Evolutionary conservation across 2,329 filamentous ascomycete species (phyloP), one percentile per base, ranked within the genome.

Genomic region (Podosphaera xanthii): DNA sequence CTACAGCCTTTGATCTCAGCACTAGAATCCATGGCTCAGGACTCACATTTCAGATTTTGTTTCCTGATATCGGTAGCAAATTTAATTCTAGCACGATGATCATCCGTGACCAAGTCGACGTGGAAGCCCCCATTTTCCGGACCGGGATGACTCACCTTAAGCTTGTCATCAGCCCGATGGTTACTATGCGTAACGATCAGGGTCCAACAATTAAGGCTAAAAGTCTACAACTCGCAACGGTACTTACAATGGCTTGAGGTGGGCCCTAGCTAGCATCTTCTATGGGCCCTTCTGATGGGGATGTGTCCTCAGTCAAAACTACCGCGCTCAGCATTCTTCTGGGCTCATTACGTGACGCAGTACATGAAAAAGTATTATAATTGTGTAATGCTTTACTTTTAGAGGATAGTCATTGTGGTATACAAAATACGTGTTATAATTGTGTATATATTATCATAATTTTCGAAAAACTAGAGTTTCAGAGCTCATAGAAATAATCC

Each of bases 161-260:
- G 58, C 70, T 79, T 1, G 75, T 77, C 35, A 74, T 77, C 4
- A 79, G 77, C 0, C 78, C 78, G 0, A 72, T 75, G 7, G 73
- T 80, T 53, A 79, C 76, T 1, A 73, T 77, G 63, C 72, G 77
- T 38, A 77, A 78, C 62, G 77, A 80, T 44, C 62, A 63, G 38
- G 63, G 63, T 0, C 61, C 62, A 0, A 64, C 63, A 0, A 64
- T 67, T 54, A 62, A 61, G n/a, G 64, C 62, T 4, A 67, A 67
- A 60, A 66, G 63, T 22, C 52, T 67, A 0, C 64, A 65, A 53
- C 59, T 60, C 7, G 59, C 66, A 1, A 62, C 58, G 14, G 65
- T 68, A 38, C 61, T 67, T 5, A 62, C 65, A 1, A 66, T 68
- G 64, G 48, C 33, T 22, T 68, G 61, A 38, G 44, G 58, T 34